Evolutionary conservation across 129 eudicot genomes (phyloP), one percentile per base, ranked within the genome.

Genomic region (Chrysanthemum seticuspe): DNA sequence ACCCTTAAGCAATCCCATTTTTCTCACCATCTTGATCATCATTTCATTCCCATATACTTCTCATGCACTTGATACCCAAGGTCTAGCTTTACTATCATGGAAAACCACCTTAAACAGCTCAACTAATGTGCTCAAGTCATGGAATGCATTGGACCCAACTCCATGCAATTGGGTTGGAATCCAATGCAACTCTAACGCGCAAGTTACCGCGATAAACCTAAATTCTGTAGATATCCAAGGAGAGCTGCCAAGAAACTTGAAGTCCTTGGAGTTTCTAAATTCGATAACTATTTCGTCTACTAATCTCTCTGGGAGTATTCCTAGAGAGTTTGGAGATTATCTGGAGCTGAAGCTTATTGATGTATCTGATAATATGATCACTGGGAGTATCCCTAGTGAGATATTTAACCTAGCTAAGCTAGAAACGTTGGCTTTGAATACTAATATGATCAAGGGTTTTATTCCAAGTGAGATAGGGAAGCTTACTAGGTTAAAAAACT

Each of bases 81-180:
- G 89, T 54, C 88, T 85, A 86, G 86, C 96, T 81, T 91, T 95
- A 15, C 81, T 95, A 1, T 25, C 85, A 83, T 90, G 99, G 99
- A 95, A 95, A 74, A 62, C 61, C 83, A 86, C 82, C 58, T 76
- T 94, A 49, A 92, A 76, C 80, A 57, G 53, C 74, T 68, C 98
- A 3, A 60, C 86, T 48, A 75, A 80, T 71, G 80, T 66, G 1
- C 71, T 93, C 18, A 27, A 58, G 40, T 93, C 98, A 3, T 93
- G 98, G 98, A 86, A 79, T 4, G 57, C 87, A 2, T 72, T 83
- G 31, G 87, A 82, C 78, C 73, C 71, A 48, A 90, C 14, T 52
- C 92, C 97, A 62, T 93, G 98, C 84, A 79, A 71, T 7, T 93
- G 98, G 98, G 64, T 84, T 68, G 98, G 98, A 14, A 80, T 95